Evolutionary conservation across 495 filamentous ascomycete species (phyloP).

Genomic region (Lichenothelia convexa): DNA sequence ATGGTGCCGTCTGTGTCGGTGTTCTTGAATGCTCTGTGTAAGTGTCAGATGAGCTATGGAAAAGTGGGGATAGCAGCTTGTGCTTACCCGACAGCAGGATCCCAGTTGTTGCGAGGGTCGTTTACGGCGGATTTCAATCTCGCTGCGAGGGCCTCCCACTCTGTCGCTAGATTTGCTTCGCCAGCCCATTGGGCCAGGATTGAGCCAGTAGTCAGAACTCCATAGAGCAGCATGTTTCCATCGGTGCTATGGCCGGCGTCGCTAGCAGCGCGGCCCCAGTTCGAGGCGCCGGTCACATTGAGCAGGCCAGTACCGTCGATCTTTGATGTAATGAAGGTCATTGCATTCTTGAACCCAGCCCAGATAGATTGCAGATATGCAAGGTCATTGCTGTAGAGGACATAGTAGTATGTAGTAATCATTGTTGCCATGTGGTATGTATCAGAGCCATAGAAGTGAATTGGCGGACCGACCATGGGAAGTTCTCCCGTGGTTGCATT

Average conservation of each 20-base stretch:
- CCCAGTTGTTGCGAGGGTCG: conserved; percentile 3
- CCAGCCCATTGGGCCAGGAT: conserved; percentile 7
- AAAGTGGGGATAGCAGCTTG: too few species aligned
- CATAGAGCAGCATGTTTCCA: conserved; percentile 13
- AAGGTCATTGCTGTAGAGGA: conserved; percentile 9
- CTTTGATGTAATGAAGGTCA: conserved; percentile 5
- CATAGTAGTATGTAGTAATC: too few species aligned
- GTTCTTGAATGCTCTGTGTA: conserved; percentile 1
- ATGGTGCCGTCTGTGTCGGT: conserved; percentile 8
- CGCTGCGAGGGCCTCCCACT: conserved; percentile 5
- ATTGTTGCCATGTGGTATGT: too few species aligned
- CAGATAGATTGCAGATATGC: conserved; percentile 7
- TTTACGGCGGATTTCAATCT: conserved; percentile 5
- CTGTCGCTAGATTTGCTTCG: conserved; percentile 1
- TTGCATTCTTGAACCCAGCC: conserved; percentile 1
- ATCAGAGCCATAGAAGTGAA: too few species aligned
- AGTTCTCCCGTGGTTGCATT: too few species aligned
- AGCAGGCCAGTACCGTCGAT: conserved; percentile 9
- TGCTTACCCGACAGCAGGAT: too few species aligned
- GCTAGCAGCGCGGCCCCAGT: conserved; percentile 7
- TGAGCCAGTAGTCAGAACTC: conserved; percentile 5
- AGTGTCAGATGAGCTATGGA: too few species aligned
- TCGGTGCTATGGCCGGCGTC: conserved; percentile 10
- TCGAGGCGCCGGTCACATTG: conserved; percentile 8
- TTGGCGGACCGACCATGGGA: too few species aligned